phyloP scores from a whole-genome alignment of 441 rosid species.

The Breynia disticha region DNA sequence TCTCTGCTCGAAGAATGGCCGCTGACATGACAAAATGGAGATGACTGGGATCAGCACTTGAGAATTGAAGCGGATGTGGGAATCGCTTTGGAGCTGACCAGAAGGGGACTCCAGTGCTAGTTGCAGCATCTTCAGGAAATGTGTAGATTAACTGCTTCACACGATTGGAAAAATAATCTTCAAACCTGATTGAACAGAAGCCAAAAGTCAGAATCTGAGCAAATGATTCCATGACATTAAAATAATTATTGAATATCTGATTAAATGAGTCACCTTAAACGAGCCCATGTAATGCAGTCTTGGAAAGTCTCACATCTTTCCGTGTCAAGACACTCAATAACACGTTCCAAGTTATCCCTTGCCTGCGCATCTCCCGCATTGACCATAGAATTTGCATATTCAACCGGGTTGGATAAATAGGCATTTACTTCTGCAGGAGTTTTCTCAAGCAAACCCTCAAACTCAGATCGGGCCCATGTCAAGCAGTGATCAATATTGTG shows the following conservation, averaged over 20 bases:
- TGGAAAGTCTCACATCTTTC: conserved; percentile 74
- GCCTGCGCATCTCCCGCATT: conserved; percentile 93
- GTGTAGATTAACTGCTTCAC: conserved; percentile 77
- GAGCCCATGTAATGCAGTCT: conserved; percentile 86
- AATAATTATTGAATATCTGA: conserved; percentile 1
- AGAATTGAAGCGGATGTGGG: conserved; percentile 74
- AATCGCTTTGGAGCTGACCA: conserved; percentile 97
- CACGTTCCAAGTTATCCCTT: conserved; percentile 68
- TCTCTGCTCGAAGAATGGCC: conserved; percentile 73
- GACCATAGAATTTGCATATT: conserved; percentile 50
- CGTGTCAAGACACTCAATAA: conserved; percentile 71
- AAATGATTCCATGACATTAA: background rate
- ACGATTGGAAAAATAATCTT: conserved; percentile 79
- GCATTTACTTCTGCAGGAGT: conserved; percentile 90
- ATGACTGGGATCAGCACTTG: conserved; percentile 57
- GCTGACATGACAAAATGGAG: conserved; percentile 63
- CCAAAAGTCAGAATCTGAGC: background rate
- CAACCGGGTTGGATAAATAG: conserved; percentile 59
- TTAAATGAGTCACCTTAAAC: conserved; percentile 42
- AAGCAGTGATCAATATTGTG: conserved; percentile 94
- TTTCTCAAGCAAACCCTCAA: conserved; percentile 90
- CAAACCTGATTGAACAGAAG: conserved; percentile 49
- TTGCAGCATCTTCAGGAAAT: conserved; percentile 85
- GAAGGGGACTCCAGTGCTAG: conserved; percentile 83
- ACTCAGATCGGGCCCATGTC: conserved; percentile 97